Evolutionary conservation across 495 filamentous ascomycete species (phyloP), one percentile per base, ranked within the genome.

Genomic region (Filosporella fistucella): DNA sequence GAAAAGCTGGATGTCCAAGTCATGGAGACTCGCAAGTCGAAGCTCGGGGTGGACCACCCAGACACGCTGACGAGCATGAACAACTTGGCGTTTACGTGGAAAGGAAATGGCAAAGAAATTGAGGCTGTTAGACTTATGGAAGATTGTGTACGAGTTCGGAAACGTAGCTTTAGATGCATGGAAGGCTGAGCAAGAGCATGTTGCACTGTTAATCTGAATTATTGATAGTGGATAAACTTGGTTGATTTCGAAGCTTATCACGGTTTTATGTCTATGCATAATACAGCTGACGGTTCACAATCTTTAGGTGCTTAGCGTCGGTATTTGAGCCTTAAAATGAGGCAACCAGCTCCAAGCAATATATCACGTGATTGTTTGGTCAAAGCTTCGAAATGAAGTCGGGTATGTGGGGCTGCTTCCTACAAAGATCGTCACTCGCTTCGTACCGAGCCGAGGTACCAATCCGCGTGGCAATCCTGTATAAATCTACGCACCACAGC

Each of bases 71-170:
- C 4, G 7, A 66, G 55, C 35, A 67, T 66, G 60, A 23, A 23
- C 17, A 65, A 62, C 34, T 52, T 71, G 11, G 65, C 63, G 13
- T 42, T 49, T 23, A 63, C 52, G 33, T 67, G 64, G 32, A 14
- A 16, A 10, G 37, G 55, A 28, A 61, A 66, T 49, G 69, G 65
- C 22, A 59, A 60, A n/a, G 68, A 46, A 54, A 47, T 63, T 14
- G 61, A 74, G 36, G 71, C 32, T 24, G 48, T n/a, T n/a, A 37
- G 28, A 33, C 39, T 52, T 32, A 52, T 52, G 33, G 42, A 52
- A 25, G 42, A 46, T 25, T 45, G 41, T 46, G 22, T 52, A 39
- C 42, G 32, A 25, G n/a, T 23, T 25, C 41, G 23, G 14, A 35
- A 40, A 36, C 30, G 42, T 35, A 26, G 34, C 42, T 30, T 39